Conservation (phyloP, 78 protist species). For the Tieghemostelium lacteum region DNA sequence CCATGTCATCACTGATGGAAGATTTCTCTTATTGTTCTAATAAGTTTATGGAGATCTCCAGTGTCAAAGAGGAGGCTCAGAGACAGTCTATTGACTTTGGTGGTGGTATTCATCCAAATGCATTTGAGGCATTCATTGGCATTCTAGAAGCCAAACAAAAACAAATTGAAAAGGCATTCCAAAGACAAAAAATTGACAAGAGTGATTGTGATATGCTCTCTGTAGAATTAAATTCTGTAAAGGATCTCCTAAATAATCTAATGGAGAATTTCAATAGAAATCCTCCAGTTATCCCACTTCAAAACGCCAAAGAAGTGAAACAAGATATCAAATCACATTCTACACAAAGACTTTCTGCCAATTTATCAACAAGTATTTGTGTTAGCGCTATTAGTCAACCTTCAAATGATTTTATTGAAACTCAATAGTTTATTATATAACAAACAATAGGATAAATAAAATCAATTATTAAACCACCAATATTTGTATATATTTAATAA, state of each 20-base stretch:
- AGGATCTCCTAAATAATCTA: constrained; percentile 23
- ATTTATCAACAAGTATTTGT: no score
- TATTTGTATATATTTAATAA: no score
- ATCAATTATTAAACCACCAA: no score
- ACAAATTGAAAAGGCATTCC: constrained; percentile 50
- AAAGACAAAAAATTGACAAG: constrained; percentile 32
- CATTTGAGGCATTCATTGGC: constrained; percentile 67
- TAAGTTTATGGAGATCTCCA: constrained; percentile 55
- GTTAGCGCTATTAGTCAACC: no score
- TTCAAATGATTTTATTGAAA: no score
- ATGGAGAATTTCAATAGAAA: background rate
- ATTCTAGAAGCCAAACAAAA: constrained; percentile 55
- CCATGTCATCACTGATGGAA: no score
- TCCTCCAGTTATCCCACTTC: no score
- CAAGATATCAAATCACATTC: no score
- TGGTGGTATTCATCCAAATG: constrained; percentile 40
- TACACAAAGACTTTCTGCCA: no score
- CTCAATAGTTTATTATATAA: no score
- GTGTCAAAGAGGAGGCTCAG: constrained; percentile 65
- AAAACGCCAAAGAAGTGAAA: no score
- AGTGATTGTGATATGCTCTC: constrained; percentile 43
- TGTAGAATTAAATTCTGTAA: constrained; percentile 30
- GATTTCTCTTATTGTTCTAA: constrained; percentile 31
- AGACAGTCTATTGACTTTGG: constrained; percentile 35
- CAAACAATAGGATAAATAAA: no score